Evolutionary conservation across 495 filamentous ascomycete species (phyloP).

Genomic region (Xylaria venustula): DNA sequence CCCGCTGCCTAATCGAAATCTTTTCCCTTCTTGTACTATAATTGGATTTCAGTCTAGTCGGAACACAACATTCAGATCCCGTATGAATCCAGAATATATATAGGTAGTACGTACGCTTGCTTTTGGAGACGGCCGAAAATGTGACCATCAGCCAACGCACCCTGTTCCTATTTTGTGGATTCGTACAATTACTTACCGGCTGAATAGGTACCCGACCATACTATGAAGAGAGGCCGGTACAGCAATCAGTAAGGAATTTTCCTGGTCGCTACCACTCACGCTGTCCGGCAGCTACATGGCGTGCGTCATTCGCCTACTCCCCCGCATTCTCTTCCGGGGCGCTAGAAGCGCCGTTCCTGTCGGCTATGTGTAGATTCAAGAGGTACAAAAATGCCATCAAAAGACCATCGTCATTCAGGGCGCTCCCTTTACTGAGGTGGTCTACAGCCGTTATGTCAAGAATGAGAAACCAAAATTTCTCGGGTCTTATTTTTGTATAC

Average conservation of each 20-base stretch:
- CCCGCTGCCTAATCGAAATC: neutral
- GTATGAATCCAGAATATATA: neutral
- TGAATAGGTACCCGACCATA: slow-evolving; percentile 1
- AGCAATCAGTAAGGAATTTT: neutral
- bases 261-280: too few relatives aligned
- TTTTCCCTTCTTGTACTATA: neutral
- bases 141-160: neutral
- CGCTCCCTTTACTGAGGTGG: neutral
- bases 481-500: neutral
- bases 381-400: neutral
- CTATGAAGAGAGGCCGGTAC: neutral
- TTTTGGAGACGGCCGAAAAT: neutral
- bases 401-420: neutral
- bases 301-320: neutral
- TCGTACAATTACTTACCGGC: neutral
- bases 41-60: neutral
- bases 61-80: neutral
- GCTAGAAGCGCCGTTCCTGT: neutral
- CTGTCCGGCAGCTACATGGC: neutral
- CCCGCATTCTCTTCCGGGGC: neutral
- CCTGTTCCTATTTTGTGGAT: neutral
- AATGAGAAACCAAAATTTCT: neutral
- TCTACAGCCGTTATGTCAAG: too few relatives aligned
- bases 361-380: slow-evolving; percentile 2
- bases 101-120: neutral